Evolutionary conservation across 2,329 filamentous ascomycete species (phyloP), one percentile per base, ranked within the genome.

Genomic region (Elsinoe australis): DNA sequence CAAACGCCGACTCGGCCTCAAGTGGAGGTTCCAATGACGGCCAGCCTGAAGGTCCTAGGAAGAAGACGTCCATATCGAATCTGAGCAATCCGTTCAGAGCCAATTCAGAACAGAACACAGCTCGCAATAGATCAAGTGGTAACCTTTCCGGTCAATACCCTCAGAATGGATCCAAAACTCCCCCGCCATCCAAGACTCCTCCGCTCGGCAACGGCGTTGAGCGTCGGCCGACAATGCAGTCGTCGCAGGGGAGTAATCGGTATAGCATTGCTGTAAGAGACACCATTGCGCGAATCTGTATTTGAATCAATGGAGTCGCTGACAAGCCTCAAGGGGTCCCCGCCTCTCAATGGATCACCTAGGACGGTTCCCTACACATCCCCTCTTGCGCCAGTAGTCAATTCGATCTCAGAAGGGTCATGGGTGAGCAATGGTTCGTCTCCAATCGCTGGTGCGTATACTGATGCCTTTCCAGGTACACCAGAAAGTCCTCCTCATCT

Each of bases 401-500:
- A 82, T 34, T 95, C 89, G 26, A 72, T 95, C 31, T 73, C 79
- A 7, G 87, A 95, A 55, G 85, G 84, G 56, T 82, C 86, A 51
- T 94, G 87, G 85, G 88, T 94, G 76, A 44, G 15, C 51, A n/a
- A 41, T 22, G 51, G 12, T 36, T 28, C 32, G n/a, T 26, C 17
- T 18, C 3, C 15, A 31, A 18, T 36, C n/a, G 14, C 29, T n/a
- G 7, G 4, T 7, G 39, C 31, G 22, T 21, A 38, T 48, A 24
- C 46, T 15, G 34, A 10, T 10, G 22, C 14, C 9, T 17, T 21
- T 47, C 15, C 50, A 94, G 87, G 87, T 94, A 15, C 87, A 94
- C 61, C 88, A 95, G 71, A 95, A 95, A 63, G 78, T 94, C 6
- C 73, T 95, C 15, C 75, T 92, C 18, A 74, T 95, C 38, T 80